Evolutionary conservation across 345 rosid genomes (phyloP).

Genomic region (Luvunga scandens): DNA sequence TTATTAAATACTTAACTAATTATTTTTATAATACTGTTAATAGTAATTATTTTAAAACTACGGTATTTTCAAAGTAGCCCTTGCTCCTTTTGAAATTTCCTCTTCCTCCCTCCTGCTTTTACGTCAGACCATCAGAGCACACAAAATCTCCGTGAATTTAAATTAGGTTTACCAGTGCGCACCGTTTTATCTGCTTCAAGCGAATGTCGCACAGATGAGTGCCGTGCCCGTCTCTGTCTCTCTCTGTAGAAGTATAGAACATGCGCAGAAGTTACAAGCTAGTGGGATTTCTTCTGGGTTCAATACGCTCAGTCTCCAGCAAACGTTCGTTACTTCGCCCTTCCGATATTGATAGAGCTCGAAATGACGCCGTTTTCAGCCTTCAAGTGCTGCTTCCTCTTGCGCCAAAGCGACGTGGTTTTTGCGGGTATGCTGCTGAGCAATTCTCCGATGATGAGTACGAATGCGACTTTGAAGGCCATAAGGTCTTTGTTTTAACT

Average conservation of each 20-base stretch:
- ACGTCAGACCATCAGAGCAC: no score
- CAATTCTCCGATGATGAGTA: slow-evolving; percentile 96
- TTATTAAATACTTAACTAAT: no score
- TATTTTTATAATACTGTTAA: no score
- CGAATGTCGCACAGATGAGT: no score
- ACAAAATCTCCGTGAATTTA: no score
- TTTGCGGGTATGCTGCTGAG: slow-evolving; percentile 58
- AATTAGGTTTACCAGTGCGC: no score
- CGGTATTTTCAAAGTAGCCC: no score
- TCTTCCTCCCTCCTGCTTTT: no score
- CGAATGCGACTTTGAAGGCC: slow-evolving; percentile 77
- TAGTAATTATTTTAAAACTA: no score
- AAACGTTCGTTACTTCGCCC: slow-evolving; percentile 2
- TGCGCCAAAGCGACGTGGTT: slow-evolving; percentile 32
- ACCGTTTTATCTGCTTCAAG: no score
- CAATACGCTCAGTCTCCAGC: slow-evolving; percentile 14
- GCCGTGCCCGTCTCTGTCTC: no score
- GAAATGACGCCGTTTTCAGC: slow-evolving; percentile 15
- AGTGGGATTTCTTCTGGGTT: not conserved
- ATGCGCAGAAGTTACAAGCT: not conserved
- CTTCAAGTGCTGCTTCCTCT: slow-evolving; percentile 24
- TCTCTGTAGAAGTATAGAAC: not conserved
- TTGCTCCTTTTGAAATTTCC: no score
- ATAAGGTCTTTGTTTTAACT: slow-evolving; percentile 41
- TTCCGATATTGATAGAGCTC: not conserved